Evolutionary conservation across 1,284 basidiomycete species (phyloP).

Genomic region (Cryptococcus sp.): DNA sequence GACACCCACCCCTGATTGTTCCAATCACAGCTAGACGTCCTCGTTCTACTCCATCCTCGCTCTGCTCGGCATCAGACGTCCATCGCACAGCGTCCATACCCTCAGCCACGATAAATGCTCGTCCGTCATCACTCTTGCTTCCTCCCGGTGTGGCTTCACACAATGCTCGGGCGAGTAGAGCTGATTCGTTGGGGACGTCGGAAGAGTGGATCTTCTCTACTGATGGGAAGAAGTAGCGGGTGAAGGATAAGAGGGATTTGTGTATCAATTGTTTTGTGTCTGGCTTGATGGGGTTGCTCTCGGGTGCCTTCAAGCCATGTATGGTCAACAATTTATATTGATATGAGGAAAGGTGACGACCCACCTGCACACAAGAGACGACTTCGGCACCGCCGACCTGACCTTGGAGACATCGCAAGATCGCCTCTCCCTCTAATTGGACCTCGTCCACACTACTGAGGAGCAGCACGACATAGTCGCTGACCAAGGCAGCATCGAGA

Average conservation of each 20-base stretch:
- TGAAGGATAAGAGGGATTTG: constrained; percentile 87
- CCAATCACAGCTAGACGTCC: constrained; percentile 75
- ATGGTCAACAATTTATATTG: neutral
- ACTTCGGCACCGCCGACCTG: constrained; percentile 64
- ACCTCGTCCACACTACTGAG: constrained; percentile 83
- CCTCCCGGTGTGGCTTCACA: constrained; percentile 72
- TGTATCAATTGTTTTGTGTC: constrained; percentile 63
- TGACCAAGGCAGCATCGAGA: constrained; percentile 82
- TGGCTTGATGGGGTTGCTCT: constrained; percentile 57
- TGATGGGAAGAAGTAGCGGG: constrained; percentile 91
- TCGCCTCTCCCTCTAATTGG: constrained; percentile 80
- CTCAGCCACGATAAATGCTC: constrained; percentile 80
- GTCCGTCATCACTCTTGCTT: constrained; percentile 68
- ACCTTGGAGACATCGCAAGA: constrained; percentile 82
- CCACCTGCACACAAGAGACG: constrained; percentile 61
- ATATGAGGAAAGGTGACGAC: constrained; percentile 6
- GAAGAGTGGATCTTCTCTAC: constrained; percentile 61
- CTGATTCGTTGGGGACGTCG: constrained; percentile 63
- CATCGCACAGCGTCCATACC: constrained; percentile 57
- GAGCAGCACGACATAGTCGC: constrained; percentile 87
- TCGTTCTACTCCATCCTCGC: constrained; percentile 37
- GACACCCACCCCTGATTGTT: constrained; percentile 72
- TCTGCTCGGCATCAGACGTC: constrained; percentile 53
- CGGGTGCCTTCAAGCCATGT: constrained; percentile 36
- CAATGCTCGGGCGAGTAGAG: constrained; percentile 70